A percentile compares a stretch with the other conserved stretches of the same genome.
These are phyloP conservation scores for Achlya hypogyna DNA, from an alignment of 352 stramenopile genomes.

Conservation along the genomic window DNA sequence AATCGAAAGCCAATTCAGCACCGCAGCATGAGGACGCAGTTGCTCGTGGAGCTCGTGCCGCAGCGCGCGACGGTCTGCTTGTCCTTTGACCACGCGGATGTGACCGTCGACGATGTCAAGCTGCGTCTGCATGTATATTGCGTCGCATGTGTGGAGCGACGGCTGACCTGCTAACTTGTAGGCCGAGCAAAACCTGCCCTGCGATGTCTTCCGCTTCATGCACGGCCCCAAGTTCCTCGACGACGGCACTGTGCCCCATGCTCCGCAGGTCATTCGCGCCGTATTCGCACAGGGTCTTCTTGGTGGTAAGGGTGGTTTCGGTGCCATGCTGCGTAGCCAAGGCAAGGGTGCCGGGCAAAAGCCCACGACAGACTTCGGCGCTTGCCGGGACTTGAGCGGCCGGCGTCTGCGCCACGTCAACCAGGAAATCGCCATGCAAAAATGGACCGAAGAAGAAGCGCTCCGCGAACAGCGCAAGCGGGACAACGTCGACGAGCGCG, in stretches of 20 bases:
- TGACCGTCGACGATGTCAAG: constrained; percentile 35
- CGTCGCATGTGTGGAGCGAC: constrained; percentile 38
- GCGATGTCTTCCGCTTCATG: background rate
- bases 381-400: constrained; percentile 70
- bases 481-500: constrained; percentile 41
- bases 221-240: constrained; percentile 29
- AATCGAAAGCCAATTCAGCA: background rate
- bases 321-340: constrained; percentile 72
- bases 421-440: constrained; percentile 75
- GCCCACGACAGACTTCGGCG: constrained; percentile 65
- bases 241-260: constrained; percentile 31
- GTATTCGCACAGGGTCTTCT: constrained; percentile 52
- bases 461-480: constrained; percentile 37
- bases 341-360: constrained; percentile 64
- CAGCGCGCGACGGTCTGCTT: constrained; percentile 70
- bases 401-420: constrained; percentile 78
- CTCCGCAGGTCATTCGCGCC: constrained; percentile 51
- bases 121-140: constrained; percentile 32
- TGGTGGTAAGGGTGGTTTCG: constrained; percentile 77
- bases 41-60: constrained; percentile 55
- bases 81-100: constrained; percentile 34
- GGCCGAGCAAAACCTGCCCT: constrained; percentile 29
- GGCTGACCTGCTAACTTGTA: constrained; percentile 38
- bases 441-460: constrained; percentile 60
- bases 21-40: constrained; percentile 8